Evolutionary conservation across 306 rosid genomes (phyloP).

Genomic region (Begonia peltatifolia): DNA sequence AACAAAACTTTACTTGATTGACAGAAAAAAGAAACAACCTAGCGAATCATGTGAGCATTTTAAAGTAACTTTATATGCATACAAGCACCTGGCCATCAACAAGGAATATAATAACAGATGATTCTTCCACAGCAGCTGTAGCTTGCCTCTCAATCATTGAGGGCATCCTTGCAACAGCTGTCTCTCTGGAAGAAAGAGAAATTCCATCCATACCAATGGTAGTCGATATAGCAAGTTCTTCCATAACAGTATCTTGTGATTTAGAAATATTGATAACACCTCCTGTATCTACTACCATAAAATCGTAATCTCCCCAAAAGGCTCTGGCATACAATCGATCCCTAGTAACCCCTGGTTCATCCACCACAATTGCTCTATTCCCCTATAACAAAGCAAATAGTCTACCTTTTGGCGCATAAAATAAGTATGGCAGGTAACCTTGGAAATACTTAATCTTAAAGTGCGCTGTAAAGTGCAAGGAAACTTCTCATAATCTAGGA

Average conservation of each 20-base stretch:
- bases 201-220: slow-evolving; percentile 96
- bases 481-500: too few relatives aligned
- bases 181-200: slow-evolving; percentile 81
- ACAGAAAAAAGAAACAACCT: too few relatives aligned
- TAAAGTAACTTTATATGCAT: slow-evolving; percentile 1
- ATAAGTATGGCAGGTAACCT: background rate
- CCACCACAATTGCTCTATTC: slow-evolving; percentile 89
- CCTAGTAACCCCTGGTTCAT: slow-evolving; percentile 97
- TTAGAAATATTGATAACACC: slow-evolving; percentile 83
- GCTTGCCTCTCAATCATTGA: slow-evolving; percentile 98
- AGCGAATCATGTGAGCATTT: too few relatives aligned
- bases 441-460: slow-evolving; percentile 8
- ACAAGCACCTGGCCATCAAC: slow-evolving; percentile 84
- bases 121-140: slow-evolving; percentile 76
- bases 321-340: slow-evolving; percentile 94
- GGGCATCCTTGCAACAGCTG: slow-evolving; percentile 92
- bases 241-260: slow-evolving; percentile 64
- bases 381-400: slow-evolving; percentile 31
- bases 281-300: slow-evolving; percentile 94
- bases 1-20: too few relatives aligned
- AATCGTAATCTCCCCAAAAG: slow-evolving; percentile 74
- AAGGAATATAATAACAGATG: slow-evolving; percentile 67
- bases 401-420: background rate
- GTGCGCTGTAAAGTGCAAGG: background rate
- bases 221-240: slow-evolving; percentile 71